Percentiles rank a stretch among this genome's conserved stretches.
These are phyloP conservation scores for Lasiodiplodia sp. DNA, from an alignment of 2,329 filamentous ascomycete genomes.

Conservation along the genomic window DNA sequence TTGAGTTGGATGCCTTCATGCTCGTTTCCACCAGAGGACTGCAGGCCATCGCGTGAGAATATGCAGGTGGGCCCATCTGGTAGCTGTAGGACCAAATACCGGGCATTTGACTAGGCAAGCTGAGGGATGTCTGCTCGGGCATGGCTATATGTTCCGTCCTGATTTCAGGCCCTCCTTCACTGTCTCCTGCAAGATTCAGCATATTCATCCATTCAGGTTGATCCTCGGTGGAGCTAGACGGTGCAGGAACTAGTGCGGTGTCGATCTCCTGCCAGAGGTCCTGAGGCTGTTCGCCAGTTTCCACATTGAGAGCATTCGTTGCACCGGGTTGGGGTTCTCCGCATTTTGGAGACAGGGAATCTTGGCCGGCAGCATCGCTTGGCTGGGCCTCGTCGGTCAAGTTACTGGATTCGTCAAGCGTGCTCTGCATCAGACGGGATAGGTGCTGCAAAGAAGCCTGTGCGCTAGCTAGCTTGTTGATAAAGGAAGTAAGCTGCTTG, in stretches of 20 bases:
- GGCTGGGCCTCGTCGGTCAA: too few relatives aligned
- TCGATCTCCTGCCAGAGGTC: background rate
- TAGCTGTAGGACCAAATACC: background rate
- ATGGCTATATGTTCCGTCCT: background rate
- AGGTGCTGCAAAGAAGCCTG: background rate
- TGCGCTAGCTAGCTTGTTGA: background rate
- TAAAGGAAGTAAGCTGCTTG: background rate
- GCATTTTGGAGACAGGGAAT: too few relatives aligned
- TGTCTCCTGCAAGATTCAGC: background rate
- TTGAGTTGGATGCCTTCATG: background rate
- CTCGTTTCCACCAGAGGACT: background rate
- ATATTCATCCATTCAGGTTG: background rate
- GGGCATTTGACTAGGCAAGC: background rate
- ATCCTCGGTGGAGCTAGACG: background rate
- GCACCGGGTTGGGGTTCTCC: background rate
- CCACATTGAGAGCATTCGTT: background rate
- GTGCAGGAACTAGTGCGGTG: background rate
- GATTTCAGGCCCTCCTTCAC: background rate
- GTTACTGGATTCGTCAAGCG: background rate
- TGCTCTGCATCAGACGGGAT: background rate
- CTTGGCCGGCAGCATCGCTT: background rate
- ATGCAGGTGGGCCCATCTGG: background rate
- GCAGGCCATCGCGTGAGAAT: background rate
- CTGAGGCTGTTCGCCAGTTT: background rate
- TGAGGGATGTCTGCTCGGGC: background rate